Conservation (phyloP, 192 early-diverging fungal genomes). For the Entomortierella beljakovae region DNA sequence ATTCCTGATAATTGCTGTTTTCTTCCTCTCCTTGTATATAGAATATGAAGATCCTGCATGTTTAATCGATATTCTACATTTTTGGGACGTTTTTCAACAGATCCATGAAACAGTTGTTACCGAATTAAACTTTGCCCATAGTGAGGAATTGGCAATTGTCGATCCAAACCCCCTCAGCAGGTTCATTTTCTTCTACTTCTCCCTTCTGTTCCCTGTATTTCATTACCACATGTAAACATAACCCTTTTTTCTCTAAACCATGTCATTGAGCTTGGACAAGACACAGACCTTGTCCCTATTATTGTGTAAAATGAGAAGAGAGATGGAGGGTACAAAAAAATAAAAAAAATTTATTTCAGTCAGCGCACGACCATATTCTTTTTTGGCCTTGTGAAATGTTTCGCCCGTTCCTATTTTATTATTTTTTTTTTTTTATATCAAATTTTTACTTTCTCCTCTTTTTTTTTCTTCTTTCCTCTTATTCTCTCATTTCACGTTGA, state of each 20-base stretch:
- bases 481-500: neutral
- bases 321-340: neutral
- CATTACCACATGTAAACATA: too few relatives aligned
- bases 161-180: too few relatives aligned
- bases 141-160: too few relatives aligned
- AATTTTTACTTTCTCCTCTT: too few relatives aligned
- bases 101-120: neutral
- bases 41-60: neutral
- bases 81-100: neutral
- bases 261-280: too few relatives aligned
- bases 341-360: neutral
- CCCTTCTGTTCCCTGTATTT: neutral
- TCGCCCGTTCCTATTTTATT: slow-evolving; percentile 12
- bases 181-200: too few relatives aligned
- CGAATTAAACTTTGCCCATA: too few relatives aligned
- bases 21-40: too few relatives aligned
- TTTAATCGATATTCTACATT: neutral
- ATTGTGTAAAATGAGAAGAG: too few relatives aligned
- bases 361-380: neutral
- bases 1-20: too few relatives aligned
- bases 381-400: neutral
- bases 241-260: too few relatives aligned
- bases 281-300: too few relatives aligned
- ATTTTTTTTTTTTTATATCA: neutral
- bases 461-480: neutral